Evolutionary conservation across 1,284 basidiomycete species (phyloP), one percentile per base, ranked within the genome.

Genomic region (Sphagnurus paluster): DNA sequence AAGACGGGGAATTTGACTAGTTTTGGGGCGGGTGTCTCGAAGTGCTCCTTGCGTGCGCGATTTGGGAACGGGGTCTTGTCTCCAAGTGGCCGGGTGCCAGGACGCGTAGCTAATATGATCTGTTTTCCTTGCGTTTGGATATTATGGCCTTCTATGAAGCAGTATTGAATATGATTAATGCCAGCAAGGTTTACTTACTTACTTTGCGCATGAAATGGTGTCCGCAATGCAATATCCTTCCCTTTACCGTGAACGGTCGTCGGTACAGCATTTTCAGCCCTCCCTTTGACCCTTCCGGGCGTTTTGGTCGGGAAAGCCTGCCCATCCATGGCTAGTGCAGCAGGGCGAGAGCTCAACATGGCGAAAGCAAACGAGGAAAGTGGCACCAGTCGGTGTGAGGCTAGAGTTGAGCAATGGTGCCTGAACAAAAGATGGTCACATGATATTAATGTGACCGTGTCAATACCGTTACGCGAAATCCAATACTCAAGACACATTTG

Each of bases 21-120:
- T 29, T 56, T 55, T 1, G 57, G 59, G 4, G 61, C 54, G 20
- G 72, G 69, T 5, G 68, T 70, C 36, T 65, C 59, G 39, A 64
- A 61, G 2, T 61, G 49, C 46, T 63, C 23, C 55, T 56, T 65
- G 60, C 69, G 64, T 56, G 63, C 61, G 23, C 84, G 79, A 59
- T 88, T 88, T 4, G 68, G 67, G 44, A 74, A 71, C 2, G 73
- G 73, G 1, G 74, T 75, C 55, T 74, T 75, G 58, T 76, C 74
- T 21, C 62, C 72, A 5, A 87, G 69, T 2, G 82, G 82, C 19
- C 76, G 74, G 14, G 65, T 40, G 33, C 23, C 36, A 13, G 54
- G 20, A 48, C 54, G 43, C 29, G 54, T 39, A 23, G 46, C 29
- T 29, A 41, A 17, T 6, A 46, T 25, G 7, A 24, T 39, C 25